Evolutionary conservation across 768 basidiomycete species (phyloP), one percentile per base, ranked within the genome.

Genomic region (Pleurotus platypus): DNA sequence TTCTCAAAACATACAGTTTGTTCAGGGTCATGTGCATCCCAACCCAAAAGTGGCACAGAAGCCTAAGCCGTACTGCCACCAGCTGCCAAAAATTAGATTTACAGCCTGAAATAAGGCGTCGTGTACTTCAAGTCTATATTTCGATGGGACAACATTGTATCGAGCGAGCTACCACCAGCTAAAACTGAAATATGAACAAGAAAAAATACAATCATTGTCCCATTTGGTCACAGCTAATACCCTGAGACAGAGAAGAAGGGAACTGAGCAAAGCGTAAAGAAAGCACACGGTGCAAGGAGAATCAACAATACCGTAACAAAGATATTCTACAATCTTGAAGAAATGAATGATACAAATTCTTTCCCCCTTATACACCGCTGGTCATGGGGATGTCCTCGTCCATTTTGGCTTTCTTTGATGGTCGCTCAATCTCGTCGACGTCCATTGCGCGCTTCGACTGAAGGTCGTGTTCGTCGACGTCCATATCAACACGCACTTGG

Each of bases 331-430:
- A 72, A 60, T 68, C 61, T 60, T 59, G 54, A 58, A 60, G 30
- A 35, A 54, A 40, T 39, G 51, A 39, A 54, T 54, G 16, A 39
- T 54, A 62, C 62, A 69, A 63, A 65, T 64, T 65, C 62, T 62
- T 58, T 61, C 59, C 64, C 61, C 65, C 62, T 70, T 82, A 83
- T 81, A 85, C 82, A 70, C 73, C 71, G 67, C 74, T 71, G 62
- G 69, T 65, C 47, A 73, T 69, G 50, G 73, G 72, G 58, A 75
- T 66, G 64, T 77, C 75, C 61, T 54, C 51, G 51, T 83, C 83
- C 75, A 88, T 80, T 69, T 85, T 79, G 81, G 89, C 83, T 80
- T 86, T 87, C 83, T 90, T 90, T 60, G 76, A 71, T 56, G 80
- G 79, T 63, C 83, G 80, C 58, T 63, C 68, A 58, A 73, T 65